Base-by-base conservation (phyloP, 2,329 filamentous ascomycete species). In the Zalaria obscura region DNA sequence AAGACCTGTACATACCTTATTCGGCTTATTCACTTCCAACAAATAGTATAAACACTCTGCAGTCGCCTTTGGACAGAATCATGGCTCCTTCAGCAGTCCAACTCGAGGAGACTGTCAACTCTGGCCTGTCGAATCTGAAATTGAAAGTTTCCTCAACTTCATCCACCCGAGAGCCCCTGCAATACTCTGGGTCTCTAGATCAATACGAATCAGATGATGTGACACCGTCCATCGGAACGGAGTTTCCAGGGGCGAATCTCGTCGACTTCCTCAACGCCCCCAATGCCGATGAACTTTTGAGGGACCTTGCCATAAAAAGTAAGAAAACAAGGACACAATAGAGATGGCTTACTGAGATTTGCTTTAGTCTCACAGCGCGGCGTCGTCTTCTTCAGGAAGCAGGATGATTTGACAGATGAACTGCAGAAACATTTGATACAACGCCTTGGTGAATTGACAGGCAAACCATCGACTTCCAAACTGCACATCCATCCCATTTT, bases 401-500 rank as follows among this genome's bases (percentile, higher is more conserved):
- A 54, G 39, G 51, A 53, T 43, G 60, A 62, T 31, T 56, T 74
- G 8, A 63, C 60, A 38, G 62, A 71, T 35, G 61, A 69, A 4
- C 58, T 69, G 9, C 70, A 75, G 47, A 75, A 75, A 55, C 55
- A 65, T 11, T 63, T 75, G 9, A 63, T 64, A 36, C 68, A 73
- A 42, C 59, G 65, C 31, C 67, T 80, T 1, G 76, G 76, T 7
- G 35, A 45, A 31, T 18, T 40, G 34, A 42, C 70, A 0, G 73
- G 74, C 42, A 75, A 75, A 45, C 75, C 75, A 0, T 51, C 57
- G 0, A 69, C 67, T 0, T 76, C 73, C 0, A 65, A 65, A 25
- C 59, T 79, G 6, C 76, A 80, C 51, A 75, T 78, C 36, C 75
- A 79, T 49, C 76, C 76, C 0, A 55, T 79, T 27, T 52, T 61